Percentiles rank a stretch among this genome's conserved stretches.
Conservation (phyloP, 139 green algal species). For the Desmodesmus armatus region DNA sequence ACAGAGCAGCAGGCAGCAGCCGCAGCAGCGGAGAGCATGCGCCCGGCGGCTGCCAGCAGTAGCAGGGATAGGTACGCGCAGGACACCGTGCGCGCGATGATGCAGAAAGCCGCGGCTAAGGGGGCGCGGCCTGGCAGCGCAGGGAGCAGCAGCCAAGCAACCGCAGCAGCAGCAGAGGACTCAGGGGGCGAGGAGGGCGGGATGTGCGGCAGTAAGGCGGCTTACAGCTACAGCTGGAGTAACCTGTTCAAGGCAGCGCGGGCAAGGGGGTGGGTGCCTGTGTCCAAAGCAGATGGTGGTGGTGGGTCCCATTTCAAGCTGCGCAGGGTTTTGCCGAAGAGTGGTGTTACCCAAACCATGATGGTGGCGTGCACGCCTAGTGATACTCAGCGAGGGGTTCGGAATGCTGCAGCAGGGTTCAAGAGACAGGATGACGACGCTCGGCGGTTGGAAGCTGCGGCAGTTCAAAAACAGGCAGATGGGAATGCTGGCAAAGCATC, state of each 20-base stretch:
- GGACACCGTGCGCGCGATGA: neutral
- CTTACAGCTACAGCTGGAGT: no score
- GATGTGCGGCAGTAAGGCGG: neutral
- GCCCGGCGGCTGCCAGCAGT: neutral
- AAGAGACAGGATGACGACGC: no score
- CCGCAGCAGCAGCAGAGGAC: neutral
- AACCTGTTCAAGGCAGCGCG: neutral
- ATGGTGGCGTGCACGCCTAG: neutral
- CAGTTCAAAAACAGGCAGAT: neutral
- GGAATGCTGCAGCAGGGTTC: neutral
- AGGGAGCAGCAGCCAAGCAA: neutral
- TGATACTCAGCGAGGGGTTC: neutral
- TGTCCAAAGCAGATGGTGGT: neutral
- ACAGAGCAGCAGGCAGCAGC: constrained; percentile 11
- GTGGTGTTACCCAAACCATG: neutral
- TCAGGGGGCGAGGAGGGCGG: neutral
- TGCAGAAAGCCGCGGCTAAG: no score
- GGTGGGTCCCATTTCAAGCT: constrained; percentile 23
- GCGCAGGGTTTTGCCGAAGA: neutral
- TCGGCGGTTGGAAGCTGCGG: no score
- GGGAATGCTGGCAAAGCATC: neutral
- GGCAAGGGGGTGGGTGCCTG: neutral
- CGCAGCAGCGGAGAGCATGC: neutral
- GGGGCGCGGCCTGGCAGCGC: neutral
- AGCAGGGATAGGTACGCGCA: constrained; percentile 5